phyloP scores from a whole-genome alignment of 2,329 filamentous ascomycete species.

The Leptosphaerulina australis region DNA sequence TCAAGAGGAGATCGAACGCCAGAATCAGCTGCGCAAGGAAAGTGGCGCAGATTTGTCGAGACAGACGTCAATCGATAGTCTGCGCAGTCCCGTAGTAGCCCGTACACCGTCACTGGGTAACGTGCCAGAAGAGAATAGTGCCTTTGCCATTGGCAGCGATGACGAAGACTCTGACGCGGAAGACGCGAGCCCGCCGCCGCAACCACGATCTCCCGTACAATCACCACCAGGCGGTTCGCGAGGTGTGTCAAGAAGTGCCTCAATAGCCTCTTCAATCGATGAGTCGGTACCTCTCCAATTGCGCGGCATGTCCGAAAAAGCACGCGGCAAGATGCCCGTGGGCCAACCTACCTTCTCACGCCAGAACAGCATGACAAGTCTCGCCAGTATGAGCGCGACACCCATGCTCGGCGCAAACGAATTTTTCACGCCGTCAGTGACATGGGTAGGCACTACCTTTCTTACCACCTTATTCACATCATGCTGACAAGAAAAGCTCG shows the following conservation, averaged over 20 bases:
- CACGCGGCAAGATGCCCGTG: conserved; percentile 91
- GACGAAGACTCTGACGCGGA: conserved; percentile 70
- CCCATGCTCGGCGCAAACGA: conserved; percentile 62
- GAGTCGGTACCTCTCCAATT: conserved; percentile 83
- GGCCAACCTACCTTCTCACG: conserved; percentile 82
- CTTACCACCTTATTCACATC: neutral
- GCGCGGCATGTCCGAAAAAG: conserved; percentile 95
- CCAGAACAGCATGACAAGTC: conserved; percentile 85
- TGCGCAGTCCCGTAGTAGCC: conserved; percentile 66
- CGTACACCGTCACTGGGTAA: conserved; percentile 65
- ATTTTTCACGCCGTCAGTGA: conserved; percentile 76
- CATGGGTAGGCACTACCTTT: conserved; percentile 63
- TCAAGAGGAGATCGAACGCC: conserved; percentile 85
- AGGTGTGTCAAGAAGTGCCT: conserved; percentile 66
- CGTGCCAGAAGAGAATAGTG: conserved; percentile 76
- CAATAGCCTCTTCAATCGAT: conserved; percentile 70
- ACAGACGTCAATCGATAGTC: conserved; percentile 70
- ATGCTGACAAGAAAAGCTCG: conserved; percentile 64
- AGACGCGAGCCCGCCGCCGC: conserved; percentile 54
- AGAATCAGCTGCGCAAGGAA: conserved; percentile 73
- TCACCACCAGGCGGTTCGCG: conserved; percentile 25
- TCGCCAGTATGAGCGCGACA: conserved; percentile 66
- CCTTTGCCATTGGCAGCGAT: conserved; percentile 88
- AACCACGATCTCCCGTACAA: conserved; percentile 38
- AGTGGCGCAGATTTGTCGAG: conserved; percentile 47